Conservation (phyloP, 495 filamentous ascomycete species). For the Neurospora tetrasperma region DNA sequence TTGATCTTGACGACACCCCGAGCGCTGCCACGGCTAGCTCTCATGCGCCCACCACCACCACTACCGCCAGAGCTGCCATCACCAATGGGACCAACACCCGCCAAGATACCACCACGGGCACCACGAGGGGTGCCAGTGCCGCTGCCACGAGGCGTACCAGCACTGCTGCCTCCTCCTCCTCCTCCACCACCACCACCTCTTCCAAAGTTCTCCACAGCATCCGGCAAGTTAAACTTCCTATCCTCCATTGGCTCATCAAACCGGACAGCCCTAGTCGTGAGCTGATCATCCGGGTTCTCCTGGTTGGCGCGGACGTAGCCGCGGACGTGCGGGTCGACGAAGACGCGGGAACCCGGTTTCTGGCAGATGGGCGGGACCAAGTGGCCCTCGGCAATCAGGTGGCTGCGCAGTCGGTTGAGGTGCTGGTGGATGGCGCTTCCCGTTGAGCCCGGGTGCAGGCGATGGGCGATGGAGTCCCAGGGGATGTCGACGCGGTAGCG, state of each 20-base stretch:
- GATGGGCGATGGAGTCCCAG: slow-evolving; percentile 24
- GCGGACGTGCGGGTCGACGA: slow-evolving; percentile 13
- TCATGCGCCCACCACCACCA: not conserved
- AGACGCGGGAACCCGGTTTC: slow-evolving; percentile 6
- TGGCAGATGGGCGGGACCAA: slow-evolving; percentile 24
- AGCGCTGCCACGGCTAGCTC: not conserved
- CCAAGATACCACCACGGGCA: not conserved
- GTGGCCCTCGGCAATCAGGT: slow-evolving; percentile 23
- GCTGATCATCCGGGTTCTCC: slow-evolving; percentile 1
- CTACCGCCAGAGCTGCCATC: not conserved
- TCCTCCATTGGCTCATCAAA: slow-evolving; percentile 23
- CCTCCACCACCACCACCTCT: not conserved
- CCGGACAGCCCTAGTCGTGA: slow-evolving; percentile 9
- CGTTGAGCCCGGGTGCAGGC: slow-evolving; percentile 24
- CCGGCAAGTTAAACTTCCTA: slow-evolving; percentile 16
- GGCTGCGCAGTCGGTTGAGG: slow-evolving; percentile 18
- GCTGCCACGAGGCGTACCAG: not conserved
- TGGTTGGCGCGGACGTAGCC: slow-evolving; percentile 20
- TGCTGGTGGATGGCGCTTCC: slow-evolving; percentile 20
- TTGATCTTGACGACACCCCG: not conserved
- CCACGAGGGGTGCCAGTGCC: not conserved
- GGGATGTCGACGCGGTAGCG: slow-evolving; percentile 15
- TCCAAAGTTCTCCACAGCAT: slow-evolving; percentile 8
- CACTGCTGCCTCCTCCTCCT: not conserved
- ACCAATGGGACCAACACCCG: not conserved